phyloP scores from a whole-genome alignment of 495 filamentous ascomycete genomes.

The Neurospora sp. region DNA sequence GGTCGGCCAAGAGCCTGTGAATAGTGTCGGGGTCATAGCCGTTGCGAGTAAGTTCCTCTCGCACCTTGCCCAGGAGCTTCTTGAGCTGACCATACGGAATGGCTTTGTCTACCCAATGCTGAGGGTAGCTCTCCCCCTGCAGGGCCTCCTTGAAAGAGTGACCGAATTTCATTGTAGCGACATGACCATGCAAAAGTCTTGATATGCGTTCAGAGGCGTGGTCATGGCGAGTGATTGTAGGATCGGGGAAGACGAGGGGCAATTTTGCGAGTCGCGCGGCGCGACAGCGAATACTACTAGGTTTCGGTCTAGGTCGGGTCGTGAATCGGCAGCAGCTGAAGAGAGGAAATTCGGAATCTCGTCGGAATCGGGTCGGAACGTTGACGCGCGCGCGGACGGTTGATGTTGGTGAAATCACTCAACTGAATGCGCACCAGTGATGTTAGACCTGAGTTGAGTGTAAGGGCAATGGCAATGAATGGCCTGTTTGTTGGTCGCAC shows the following conservation, averaged over 20 bases:
- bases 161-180: slow-evolving; percentile 60
- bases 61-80: slow-evolving; percentile 61
- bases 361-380: background rate
- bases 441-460: background rate
- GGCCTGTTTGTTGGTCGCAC: background rate
- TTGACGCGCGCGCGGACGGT: background rate
- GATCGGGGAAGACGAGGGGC: background rate
- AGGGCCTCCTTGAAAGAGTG: slow-evolving; percentile 53
- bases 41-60: slow-evolving; percentile 46
- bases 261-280: background rate
- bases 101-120: slow-evolving; percentile 57
- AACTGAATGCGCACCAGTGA: background rate
- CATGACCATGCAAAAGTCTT: slow-evolving; percentile 10
- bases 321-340: background rate
- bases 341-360: background rate
- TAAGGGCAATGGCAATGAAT: background rate
- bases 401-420: background rate
- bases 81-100: slow-evolving; percentile 67
- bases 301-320: background rate
- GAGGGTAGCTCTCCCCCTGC: slow-evolving; percentile 46
- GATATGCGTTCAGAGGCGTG: slow-evolving; percentile 8
- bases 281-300: background rate
- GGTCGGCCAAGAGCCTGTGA: slow-evolving; percentile 34
- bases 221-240: slow-evolving; percentile 16
- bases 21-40: slow-evolving; percentile 55